Conservation (phyloP, 179 eudicot species). For the Beta lomatogona region DNA sequence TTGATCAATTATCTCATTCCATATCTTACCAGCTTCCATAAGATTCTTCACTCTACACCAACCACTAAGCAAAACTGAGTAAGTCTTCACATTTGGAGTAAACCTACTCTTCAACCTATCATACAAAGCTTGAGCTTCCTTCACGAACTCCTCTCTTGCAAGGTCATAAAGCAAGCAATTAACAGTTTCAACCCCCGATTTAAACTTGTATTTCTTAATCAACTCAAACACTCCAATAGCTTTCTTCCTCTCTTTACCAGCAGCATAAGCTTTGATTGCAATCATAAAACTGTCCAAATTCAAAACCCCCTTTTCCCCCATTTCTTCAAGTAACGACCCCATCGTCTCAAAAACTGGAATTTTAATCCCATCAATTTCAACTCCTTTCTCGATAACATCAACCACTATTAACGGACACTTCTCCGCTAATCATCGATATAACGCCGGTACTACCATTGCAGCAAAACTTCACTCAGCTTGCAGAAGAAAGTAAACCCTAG, state of each 20-base stretch:
- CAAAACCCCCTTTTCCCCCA: conserved; percentile 71
- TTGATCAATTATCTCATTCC: conserved; percentile 78
- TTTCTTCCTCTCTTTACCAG: conserved; percentile 79
- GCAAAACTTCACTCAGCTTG: too few species aligned
- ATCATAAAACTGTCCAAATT: conserved; percentile 67
- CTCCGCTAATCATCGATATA: too few species aligned
- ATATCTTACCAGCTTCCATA: conserved; percentile 76
- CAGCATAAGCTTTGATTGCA: conserved; percentile 70
- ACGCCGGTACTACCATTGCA: too few species aligned
- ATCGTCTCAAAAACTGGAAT: conserved; percentile 90
- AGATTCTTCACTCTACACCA: conserved; percentile 84
- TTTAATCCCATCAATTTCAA: too few species aligned
- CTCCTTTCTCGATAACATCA: too few species aligned
- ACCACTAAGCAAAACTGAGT: conserved; percentile 68
- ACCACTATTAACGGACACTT: too few species aligned
- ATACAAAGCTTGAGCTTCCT: conserved; percentile 77
- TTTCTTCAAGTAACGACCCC: conserved; percentile 80
- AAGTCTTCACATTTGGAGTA: conserved; percentile 60
- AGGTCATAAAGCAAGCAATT: conserved; percentile 75
- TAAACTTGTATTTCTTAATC: conserved; percentile 73
- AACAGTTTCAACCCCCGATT: conserved; percentile 64
- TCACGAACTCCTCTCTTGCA: conserved; percentile 68
- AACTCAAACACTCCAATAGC: conserved; percentile 79
- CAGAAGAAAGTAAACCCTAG: too few species aligned
- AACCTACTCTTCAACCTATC: conserved; percentile 65